Percentiles rank a stretch among this genome's conserved stretches.
Conservation (phyloP, 352 stramenopile genomes). For the Phytophthora palmivora region DNA sequence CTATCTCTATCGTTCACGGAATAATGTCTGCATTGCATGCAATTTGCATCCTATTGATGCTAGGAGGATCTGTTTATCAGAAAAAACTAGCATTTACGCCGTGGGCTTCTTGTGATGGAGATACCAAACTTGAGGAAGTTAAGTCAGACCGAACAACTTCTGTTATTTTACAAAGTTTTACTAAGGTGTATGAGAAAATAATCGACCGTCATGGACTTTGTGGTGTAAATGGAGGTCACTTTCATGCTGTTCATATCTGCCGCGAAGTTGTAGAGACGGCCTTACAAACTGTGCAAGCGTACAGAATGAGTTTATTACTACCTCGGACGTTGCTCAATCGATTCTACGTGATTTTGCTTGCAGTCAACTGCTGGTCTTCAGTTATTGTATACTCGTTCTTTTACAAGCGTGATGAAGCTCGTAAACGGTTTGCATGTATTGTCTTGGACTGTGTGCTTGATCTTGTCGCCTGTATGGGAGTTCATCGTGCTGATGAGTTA, state of each 20-base stretch:
- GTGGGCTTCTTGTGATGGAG: conserved; percentile 1
- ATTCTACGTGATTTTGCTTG: conserved; percentile 41
- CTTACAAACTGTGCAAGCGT: conserved; percentile 34
- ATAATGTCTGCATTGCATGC: conserved; percentile 31
- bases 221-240: conserved; percentile 22
- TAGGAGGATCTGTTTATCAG: conserved; percentile 4
- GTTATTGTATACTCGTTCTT: conserved; percentile 27
- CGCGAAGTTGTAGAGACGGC: conserved; percentile 33
- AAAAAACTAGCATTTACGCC: conserved; percentile 21
- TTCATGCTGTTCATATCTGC: conserved; percentile 8
- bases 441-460: conserved; percentile 30
- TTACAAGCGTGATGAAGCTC: conserved; percentile 17
- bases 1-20: conserved; percentile 25
- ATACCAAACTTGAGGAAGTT: not conserved
- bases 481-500: conserved; percentile 27
- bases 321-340: conserved; percentile 36
- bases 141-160: conserved; percentile 15
- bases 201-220: conserved; percentile 15
- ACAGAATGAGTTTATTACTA: conserved; percentile 38
- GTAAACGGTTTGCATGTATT: conserved; percentile 25
- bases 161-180: conserved; percentile 12
- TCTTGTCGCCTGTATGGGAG: conserved; percentile 29
- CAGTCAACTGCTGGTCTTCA: conserved; percentile 35
- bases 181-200: conserved; percentile 12
- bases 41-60: conserved; percentile 25